Base-by-base conservation (phyloP, 352 stramenopile genomes). In the Plasmopara viticola region DNA sequence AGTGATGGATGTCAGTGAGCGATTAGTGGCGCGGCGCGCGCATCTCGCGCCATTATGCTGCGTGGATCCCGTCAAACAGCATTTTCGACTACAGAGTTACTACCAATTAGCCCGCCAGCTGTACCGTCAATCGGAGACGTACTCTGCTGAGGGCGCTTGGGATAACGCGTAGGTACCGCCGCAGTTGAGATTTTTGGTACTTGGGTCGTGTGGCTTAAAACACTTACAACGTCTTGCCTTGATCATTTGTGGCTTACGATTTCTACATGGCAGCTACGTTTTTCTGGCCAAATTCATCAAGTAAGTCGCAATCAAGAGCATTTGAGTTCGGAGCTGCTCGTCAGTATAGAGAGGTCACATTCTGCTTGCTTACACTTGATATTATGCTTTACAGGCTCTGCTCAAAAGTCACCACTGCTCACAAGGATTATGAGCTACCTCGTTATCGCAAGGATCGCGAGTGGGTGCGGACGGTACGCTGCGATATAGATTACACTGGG, bases 281-380 rank as follows among this genome's bases (percentile, higher is more conserved):
- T 83, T 84, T 47, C 60, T 92, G n/a, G 78, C 75, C 48, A 80
- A 75, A 35, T 87, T 90, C 49, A 85, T 90, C 64, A 87, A 87
- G 82, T 92, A 62, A 30, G 69, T 62, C n/a, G 39, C 44, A 39
- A 53, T 34, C 13, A 29, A 30, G 18, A 46, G 39, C 12, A n/a
- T n/a, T 38, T 38, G 37, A n/a, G 12, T 15, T 53, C 6, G 20
- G 20, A 53, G 10, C 10, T 43, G 29, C 48, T 51, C 30, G 12
- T 41, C n/a, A 41, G n/a, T 41, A 17, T 18, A 17, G 6, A 18
- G 37, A 17, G 14, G n/a, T 12, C 31, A 35, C 4, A 5, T 35
- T 8, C 31, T 35, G 10, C 10, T 35, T 35, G 6, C 31, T 12
- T 12, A 35, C 31, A 41, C 13, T 41, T 41, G 2, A 8, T 15